A percentile compares a stretch with the other conserved stretches of the same genome.
phyloP scores from a whole-genome alignment of 192 early-diverging fungal genomes.

The Oehlia diaphana region DNA sequence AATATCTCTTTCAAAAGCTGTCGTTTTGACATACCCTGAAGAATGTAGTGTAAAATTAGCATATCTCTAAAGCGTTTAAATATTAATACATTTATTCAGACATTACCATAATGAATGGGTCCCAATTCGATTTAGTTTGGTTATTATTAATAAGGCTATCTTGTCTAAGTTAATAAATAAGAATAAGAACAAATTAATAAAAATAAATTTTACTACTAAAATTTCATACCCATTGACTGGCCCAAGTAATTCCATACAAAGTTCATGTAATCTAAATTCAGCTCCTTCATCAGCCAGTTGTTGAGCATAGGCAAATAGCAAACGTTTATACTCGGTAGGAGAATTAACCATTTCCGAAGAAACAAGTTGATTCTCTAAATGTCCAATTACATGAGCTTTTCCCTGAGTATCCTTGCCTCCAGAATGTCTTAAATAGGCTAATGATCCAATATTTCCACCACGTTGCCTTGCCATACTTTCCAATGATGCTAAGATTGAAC shows the following conservation, averaged over 20 bases:
- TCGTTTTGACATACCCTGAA: conserved; percentile 62
- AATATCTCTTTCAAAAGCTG: conserved; percentile 64
- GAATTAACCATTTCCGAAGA: conserved; percentile 52
- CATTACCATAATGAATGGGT: conserved; percentile 24
- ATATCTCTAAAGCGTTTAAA: conserved; percentile 27
- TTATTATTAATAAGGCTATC: neutral
- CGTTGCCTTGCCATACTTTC: conserved; percentile 30
- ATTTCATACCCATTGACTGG: conserved; percentile 48
- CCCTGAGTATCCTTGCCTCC: conserved; percentile 27
- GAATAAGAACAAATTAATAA: conserved; percentile 13
- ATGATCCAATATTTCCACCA: conserved; percentile 31
- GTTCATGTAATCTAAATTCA: conserved; percentile 61
- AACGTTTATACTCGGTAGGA: conserved; percentile 58
- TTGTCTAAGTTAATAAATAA: conserved; percentile 16
- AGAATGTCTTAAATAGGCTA: conserved; percentile 33
- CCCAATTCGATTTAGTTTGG: neutral
- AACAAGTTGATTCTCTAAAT: conserved; percentile 61
- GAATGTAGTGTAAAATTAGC: conserved; percentile 27
- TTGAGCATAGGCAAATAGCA: conserved; percentile 63
- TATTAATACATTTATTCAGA: conserved; percentile 35
- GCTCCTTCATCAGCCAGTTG: conserved; percentile 65
- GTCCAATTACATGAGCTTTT: conserved; percentile 43
- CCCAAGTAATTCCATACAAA: conserved; percentile 67
- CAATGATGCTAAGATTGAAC: conserved; percentile 29
- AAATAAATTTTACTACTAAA: neutral